These are phyloP conservation scores for Phytophthora pluvialis DNA, from an alignment of 352 stramenopile genomes.

Conservation along the genomic window DNA sequence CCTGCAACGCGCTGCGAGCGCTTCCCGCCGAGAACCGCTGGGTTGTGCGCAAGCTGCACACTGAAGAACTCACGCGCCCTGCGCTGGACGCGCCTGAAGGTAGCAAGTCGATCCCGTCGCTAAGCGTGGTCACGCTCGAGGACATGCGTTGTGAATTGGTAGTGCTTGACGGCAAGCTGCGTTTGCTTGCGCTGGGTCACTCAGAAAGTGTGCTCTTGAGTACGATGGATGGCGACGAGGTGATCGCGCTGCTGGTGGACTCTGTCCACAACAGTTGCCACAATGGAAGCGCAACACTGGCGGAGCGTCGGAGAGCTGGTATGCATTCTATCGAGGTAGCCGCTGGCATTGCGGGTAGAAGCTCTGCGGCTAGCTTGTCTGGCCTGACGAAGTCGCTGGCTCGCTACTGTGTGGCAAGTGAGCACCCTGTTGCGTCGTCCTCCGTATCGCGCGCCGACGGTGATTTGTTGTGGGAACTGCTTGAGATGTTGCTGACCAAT, in stretches of 20 bases:
- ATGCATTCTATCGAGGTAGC: slow-evolving; percentile 58
- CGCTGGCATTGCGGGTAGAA: slow-evolving; percentile 45
- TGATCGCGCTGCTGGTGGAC: slow-evolving; percentile 66
- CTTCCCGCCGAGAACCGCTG: slow-evolving; percentile 58
- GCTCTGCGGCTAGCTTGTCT: slow-evolving; percentile 23
- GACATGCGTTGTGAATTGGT: slow-evolving; percentile 66
- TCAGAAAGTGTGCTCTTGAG: slow-evolving; percentile 63
- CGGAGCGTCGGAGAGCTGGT: slow-evolving; percentile 56
- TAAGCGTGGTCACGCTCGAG: slow-evolving; percentile 69
- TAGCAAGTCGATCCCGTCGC: slow-evolving; percentile 16
- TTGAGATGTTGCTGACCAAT: slow-evolving; percentile 55
- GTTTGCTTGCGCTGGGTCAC: slow-evolving; percentile 55
- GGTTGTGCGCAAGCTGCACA: slow-evolving; percentile 77
- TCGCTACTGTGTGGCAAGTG: slow-evolving; percentile 67
- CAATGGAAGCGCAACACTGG: slow-evolving; percentile 35
- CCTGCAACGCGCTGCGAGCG: slow-evolving; percentile 49
- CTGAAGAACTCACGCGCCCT: slow-evolving; percentile 49
- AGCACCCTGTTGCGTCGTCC: slow-evolving; percentile 30
- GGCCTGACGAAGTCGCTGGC: slow-evolving; percentile 71
- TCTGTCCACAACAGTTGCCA: slow-evolving; percentile 34
- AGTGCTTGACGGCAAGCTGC: slow-evolving; percentile 71
- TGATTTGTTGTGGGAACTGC: slow-evolving; percentile 62
- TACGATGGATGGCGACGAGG: slow-evolving; percentile 63
- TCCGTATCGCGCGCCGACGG: slow-evolving; percentile 37
- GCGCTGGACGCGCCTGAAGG: slow-evolving; percentile 16